phyloP scores from a whole-genome alignment of 2,329 filamentous ascomycete species.

The Xylaria hypoxylon region DNA sequence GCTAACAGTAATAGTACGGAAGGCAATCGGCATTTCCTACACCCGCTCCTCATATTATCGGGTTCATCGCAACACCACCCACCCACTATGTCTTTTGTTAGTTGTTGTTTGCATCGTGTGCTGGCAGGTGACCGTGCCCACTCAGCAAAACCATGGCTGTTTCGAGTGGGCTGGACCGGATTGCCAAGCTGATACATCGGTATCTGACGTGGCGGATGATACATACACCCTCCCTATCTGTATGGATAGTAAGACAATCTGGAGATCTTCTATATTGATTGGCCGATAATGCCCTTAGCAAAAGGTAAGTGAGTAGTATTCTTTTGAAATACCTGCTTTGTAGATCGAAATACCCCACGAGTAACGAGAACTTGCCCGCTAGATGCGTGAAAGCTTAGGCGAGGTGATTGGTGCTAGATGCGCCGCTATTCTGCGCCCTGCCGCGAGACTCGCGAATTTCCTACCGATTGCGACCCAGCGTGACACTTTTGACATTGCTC shows the following conservation, averaged over 20 bases:
- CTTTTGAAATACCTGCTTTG: neutral
- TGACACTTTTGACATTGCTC: slow-evolving; percentile 12
- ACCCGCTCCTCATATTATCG: slow-evolving; percentile 7
- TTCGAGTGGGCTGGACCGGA: slow-evolving; percentile 13
- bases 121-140: slow-evolving; percentile 20
- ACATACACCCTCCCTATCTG: slow-evolving; percentile 8
- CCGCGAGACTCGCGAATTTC: slow-evolving; percentile 7
- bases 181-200: slow-evolving; percentile 25
- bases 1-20: too few species aligned
- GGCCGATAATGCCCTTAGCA: slow-evolving; percentile 4
- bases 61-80: slow-evolving; percentile 23
- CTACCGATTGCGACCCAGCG: neutral
- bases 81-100: slow-evolving; percentile 22
- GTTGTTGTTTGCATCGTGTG: slow-evolving; percentile 26
- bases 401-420: slow-evolving; percentile 20
- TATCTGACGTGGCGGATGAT: slow-evolving; percentile 34
- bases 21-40: neutral
- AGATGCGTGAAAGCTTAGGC: slow-evolving; percentile 9
- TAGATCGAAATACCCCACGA: slow-evolving; percentile 16
- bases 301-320: slow-evolving; percentile 5
- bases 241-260: slow-evolving; percentile 1
- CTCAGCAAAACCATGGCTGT: slow-evolving; percentile 13
- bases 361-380: slow-evolving; percentile 3
- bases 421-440: slow-evolving; percentile 6
- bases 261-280: slow-evolving; percentile 6